Evolutionary conservation across 129 eudicot species (phyloP), one percentile per base, ranked within the genome.

Genomic region (Flaveria ramosissima): DNA sequence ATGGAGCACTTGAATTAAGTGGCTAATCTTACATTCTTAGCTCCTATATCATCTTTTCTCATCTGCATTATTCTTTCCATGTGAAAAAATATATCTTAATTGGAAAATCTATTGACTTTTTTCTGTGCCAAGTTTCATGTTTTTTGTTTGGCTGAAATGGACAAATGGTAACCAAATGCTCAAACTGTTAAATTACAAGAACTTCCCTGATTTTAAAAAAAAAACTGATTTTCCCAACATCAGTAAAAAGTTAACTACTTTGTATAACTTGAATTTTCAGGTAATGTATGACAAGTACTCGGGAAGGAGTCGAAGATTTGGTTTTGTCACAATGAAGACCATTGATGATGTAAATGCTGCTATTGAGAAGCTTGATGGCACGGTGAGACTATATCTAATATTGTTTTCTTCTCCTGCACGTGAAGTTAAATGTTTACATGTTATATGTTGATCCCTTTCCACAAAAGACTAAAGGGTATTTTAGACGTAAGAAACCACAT

Each of bases 251-350:
- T 45, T 26, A 12, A 72, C 48, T 36, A 53, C 27, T 83, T 41
- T 61, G 11, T 26, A 15, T 53, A 56, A 61, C 55, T 75, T 24
- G 47, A 12, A 43, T 63, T 12, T 43, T 51, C 73, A 94, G 98
- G 96, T 94, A 55, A 94, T 94, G 97, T 91, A 84, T 87, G 98
- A 94, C 52, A 94, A 94, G 48, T 89, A 86, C 87, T 82, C 96
- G 16, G 92, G 90, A 70, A 87, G 96, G 78, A 89, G 98, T 86
- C 77, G 98, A 42, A 85, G 98, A 23, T 94, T 94, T 77, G 98
- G 85, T 13, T 94, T 94, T 80, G 97, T 86, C 6, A 94, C 96
- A 14, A 94, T 94, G 98, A 91, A 85, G 79, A 89, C 98, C 19
- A 83, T 86, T 75, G 98, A 94, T 70, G 98, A 94, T 84, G 98